These are phyloP conservation scores for Clarireedia paspali DNA, from an alignment of 2,329 filamentous ascomycete genomes.

Conservation along the genomic window DNA sequence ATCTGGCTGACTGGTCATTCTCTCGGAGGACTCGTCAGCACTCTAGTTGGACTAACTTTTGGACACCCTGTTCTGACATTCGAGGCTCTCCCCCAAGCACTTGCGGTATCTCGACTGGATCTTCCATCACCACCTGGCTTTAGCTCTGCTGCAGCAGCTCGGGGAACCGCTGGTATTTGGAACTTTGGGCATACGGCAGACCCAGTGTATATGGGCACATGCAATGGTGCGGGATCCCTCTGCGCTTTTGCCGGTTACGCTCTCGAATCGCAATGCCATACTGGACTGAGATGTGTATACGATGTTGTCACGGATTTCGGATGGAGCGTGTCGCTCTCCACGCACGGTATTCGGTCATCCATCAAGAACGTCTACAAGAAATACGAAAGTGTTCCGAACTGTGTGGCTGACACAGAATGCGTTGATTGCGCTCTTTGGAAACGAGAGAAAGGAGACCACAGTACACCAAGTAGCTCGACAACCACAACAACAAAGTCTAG, in stretches of 20 bases:
- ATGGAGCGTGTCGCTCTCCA: conserved; percentile 83
- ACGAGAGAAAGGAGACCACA: conserved; percentile 81
- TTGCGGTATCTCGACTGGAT: conserved; percentile 75
- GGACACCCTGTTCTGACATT: conserved; percentile 82
- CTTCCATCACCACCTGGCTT: conserved; percentile 70
- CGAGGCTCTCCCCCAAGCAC: conserved; percentile 81
- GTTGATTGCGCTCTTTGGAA: conserved; percentile 88
- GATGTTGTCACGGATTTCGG: conserved; percentile 85
- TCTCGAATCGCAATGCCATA: conserved; percentile 80
- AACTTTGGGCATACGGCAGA: conserved; percentile 94
- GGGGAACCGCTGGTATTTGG: conserved; percentile 65
- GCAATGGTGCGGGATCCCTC: conserved; percentile 76
- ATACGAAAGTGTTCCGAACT: conserved; percentile 72
- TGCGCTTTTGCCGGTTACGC: conserved; percentile 86
- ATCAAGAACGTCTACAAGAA: conserved; percentile 76
- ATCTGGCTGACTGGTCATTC: conserved; percentile 90
- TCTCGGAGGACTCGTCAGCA: conserved; percentile 80
- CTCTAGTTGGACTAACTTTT: conserved; percentile 79
- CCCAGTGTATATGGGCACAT: conserved; percentile 84
- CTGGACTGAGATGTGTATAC: conserved; percentile 77
- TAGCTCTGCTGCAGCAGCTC: conserved; percentile 45
- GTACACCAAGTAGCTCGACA: conserved; percentile 58
- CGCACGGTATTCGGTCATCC: conserved; percentile 78
- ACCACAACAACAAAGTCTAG: conserved; percentile 46
- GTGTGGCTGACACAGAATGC: conserved; percentile 66